These are phyloP conservation scores for Nakaseomyces uthaithaninus DNA, from an alignment of 1,139 yeast species.

Conservation along the genomic window DNA sequence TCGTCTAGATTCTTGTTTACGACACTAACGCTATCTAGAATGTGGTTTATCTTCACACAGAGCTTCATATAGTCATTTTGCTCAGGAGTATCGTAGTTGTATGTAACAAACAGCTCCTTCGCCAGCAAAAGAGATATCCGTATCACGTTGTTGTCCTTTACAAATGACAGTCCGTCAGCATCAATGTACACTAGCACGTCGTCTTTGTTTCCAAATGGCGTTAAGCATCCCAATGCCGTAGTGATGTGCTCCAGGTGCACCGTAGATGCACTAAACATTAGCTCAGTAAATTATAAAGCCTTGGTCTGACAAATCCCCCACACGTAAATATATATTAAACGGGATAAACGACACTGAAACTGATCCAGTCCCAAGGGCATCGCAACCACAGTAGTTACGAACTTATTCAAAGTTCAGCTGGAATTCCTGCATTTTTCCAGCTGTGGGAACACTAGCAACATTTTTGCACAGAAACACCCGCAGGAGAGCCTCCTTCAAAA, in stretches of 20 bases:
- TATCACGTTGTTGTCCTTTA: conserved; percentile 31
- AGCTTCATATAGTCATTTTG: conserved; percentile 22
- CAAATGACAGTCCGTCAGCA: conserved; percentile 35
- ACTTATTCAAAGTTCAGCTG: too few species aligned
- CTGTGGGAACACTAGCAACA: too few species aligned
- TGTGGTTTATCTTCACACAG: conserved; percentile 36
- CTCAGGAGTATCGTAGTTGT: conserved; percentile 18
- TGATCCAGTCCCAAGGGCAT: too few species aligned
- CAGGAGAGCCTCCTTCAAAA: not conserved
- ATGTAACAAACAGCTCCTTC: conserved; percentile 31
- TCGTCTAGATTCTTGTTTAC: conserved; percentile 30
- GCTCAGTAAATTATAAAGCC: too few species aligned
- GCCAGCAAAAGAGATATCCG: conserved; percentile 29
- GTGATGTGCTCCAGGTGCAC: conserved; percentile 32
- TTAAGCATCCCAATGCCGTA: conserved; percentile 29
- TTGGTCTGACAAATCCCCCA: too few species aligned
- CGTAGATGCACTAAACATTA: conserved; percentile 28
- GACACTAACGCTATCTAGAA: conserved; percentile 41
- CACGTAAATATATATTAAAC: too few species aligned
- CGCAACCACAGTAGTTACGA: too few species aligned
- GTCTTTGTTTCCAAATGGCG: conserved; percentile 28
- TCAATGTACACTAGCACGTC: conserved; percentile 33
- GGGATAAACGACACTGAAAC: too few species aligned
- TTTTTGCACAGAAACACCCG: not conserved
- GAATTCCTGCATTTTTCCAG: too few species aligned